phyloP scores from a whole-genome alignment of 2,329 filamentous ascomycete genomes.

The Aspergillus sp. region DNA sequence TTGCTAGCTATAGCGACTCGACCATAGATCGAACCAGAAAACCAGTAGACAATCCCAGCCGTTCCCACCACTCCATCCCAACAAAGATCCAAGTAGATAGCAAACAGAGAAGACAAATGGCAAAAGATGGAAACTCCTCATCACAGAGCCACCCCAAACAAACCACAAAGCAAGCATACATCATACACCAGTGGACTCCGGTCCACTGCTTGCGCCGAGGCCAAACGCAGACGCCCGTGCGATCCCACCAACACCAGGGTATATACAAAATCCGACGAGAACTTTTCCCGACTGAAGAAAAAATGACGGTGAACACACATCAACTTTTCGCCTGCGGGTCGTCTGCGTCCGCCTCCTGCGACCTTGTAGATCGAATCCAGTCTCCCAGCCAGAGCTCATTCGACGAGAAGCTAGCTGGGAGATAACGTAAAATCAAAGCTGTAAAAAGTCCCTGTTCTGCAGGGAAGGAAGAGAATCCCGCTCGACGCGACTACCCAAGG shows the following conservation, averaged over 20 bases:
- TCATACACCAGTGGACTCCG: conserved; percentile 27
- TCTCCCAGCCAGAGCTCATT: conserved; percentile 19
- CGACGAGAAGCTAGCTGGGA: conserved; percentile 13
- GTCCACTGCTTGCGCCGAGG: conserved; percentile 21
- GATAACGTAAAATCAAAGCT: too few species aligned
- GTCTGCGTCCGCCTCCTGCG: conserved; percentile 10
- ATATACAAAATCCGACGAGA: conserved; percentile 25
- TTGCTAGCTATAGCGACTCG: neutral
- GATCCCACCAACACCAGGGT: conserved; percentile 25
- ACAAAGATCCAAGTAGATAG: conserved; percentile 15
- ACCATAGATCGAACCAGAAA: neutral
- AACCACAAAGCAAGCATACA: conserved; percentile 20
- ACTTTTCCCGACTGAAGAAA: conserved; percentile 27
- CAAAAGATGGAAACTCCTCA: conserved; percentile 17
- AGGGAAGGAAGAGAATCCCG: conserved; percentile 19
- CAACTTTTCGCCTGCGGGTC: conserved; percentile 18
- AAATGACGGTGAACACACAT: conserved; percentile 16
- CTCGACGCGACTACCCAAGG: conserved; percentile 17
- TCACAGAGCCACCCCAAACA: conserved; percentile 22
- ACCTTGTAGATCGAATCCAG: neutral
- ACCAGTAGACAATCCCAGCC: neutral
- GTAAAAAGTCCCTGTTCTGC: conserved; percentile 24
- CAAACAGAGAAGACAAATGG: conserved; percentile 16
- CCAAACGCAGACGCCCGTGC: conserved; percentile 23
- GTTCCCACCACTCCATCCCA: conserved; percentile 18